A percentile compares a stretch with the other conserved stretches of the same genome.
Conservation (phyloP, 805 yeast species). For the Spathaspora passalidarum region DNA sequence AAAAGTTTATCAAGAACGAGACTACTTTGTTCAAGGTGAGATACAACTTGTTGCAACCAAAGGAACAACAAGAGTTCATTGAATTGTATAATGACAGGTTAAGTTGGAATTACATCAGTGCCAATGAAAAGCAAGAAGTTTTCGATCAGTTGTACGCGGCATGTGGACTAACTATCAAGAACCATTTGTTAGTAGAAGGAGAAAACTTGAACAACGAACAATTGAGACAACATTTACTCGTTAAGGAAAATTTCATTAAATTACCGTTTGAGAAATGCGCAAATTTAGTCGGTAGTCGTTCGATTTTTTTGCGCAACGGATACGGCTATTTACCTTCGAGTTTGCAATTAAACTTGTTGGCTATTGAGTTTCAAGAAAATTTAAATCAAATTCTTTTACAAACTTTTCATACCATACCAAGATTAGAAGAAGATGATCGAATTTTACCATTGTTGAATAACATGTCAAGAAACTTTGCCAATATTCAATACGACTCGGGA, state of each 20-base stretch:
- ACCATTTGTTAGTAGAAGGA: conserved; percentile 29
- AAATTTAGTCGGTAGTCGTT: conserved; percentile 71
- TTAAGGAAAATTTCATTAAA: conserved; percentile 67
- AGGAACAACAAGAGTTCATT: conserved; percentile 74
- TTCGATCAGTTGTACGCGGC: conserved; percentile 53
- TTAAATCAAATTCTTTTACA: conserved; percentile 52
- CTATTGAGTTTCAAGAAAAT: conserved; percentile 61
- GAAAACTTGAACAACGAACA: conserved; percentile 46
- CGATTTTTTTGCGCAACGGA: conserved; percentile 65
- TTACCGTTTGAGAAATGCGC: conserved; percentile 85
- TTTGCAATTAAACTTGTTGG: conserved; percentile 67
- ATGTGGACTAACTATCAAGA: conserved; percentile 43
- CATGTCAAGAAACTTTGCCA: conserved; percentile 53
- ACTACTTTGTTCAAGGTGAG: conserved; percentile 70
- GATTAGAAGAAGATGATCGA: conserved; percentile 89
- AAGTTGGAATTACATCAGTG: conserved; percentile 60
- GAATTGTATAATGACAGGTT: conserved; percentile 50
- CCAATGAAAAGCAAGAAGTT: conserved; percentile 55
- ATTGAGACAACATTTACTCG: conserved; percentile 45
- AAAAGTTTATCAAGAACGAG: conserved; percentile 77
- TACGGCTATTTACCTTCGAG: conserved; percentile 82
- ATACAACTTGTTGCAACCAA: conserved; percentile 56
- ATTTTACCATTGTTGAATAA: conserved; percentile 80
- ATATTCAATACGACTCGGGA: conserved; percentile 51
- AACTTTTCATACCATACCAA: conserved; percentile 76